These are phyloP conservation scores for Prunus persica DNA, from an alignment of 306 rosid species.

Conservation along the genomic window DNA sequence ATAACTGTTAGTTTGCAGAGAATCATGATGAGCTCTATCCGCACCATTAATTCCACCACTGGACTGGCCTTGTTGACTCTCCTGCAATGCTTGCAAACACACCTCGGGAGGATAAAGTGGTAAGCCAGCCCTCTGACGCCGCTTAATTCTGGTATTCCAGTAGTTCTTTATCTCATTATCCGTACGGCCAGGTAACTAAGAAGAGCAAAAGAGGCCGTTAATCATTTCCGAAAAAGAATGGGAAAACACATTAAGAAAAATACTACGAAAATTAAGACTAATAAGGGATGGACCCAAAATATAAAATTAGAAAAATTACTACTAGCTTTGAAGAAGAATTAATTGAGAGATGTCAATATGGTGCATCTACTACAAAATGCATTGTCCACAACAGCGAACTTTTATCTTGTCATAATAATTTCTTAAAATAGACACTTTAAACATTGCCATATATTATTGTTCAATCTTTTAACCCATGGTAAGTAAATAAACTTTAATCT, in stretches of 20 bases:
- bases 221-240: conserved; percentile 4
- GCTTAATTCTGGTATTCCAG: conserved; percentile 96
- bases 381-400: neutral
- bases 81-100: conserved; percentile 50
- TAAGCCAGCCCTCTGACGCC: conserved; percentile 88
- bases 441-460: neutral
- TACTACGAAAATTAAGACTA: neutral
- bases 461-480: neutral
- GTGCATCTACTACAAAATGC: neutral
- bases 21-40: conserved; percentile 46
- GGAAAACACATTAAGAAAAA: conserved; percentile 6
- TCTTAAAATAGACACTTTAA: neutral
- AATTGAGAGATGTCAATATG: neutral
- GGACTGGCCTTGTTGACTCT: conserved; percentile 47
- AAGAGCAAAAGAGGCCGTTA: conserved; percentile 29
- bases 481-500: neutral
- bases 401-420: neutral
- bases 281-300: neutral
- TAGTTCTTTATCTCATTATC: conserved; percentile 98
- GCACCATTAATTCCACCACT: conserved; percentile 39
- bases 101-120: conserved; percentile 92
- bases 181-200: conserved; percentile 94
- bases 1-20: conserved; percentile 41
- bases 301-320: neutral
- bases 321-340: neutral